phyloP scores from a whole-genome alignment of 2,329 filamentous ascomycete genomes.

The Pseudogymnoascus sp. region DNA sequence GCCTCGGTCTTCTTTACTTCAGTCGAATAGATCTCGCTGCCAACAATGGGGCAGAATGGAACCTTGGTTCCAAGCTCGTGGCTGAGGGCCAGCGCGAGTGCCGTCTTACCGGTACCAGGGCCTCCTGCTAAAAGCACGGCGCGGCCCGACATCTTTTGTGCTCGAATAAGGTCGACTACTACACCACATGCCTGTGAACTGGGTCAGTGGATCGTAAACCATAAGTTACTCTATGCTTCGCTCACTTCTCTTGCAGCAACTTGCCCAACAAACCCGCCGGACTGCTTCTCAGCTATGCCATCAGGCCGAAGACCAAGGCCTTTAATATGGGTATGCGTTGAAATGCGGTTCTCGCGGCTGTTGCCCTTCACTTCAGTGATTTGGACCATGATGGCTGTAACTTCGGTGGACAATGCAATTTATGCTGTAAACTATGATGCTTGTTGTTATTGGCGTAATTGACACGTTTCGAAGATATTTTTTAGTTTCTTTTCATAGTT shows the following conservation, averaged over 20 bases:
- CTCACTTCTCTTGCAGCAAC: conserved; percentile 74
- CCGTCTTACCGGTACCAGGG: conserved; percentile 94
- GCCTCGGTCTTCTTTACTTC: conserved; percentile 99
- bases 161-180: conserved; percentile 88
- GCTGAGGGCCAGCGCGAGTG: conserved; percentile 86
- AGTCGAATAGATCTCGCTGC: conserved; percentile 93
- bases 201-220: not conserved
- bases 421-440: not conserved
- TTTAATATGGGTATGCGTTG: conserved; percentile 96
- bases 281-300: conserved; percentile 73
- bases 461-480: not conserved
- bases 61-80: conserved; percentile 98
- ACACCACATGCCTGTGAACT: conserved; percentile 75
- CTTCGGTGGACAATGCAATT: not conserved
- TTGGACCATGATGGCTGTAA: conserved; percentile 58
- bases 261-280: conserved; percentile 85
- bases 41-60: conserved; percentile 95
- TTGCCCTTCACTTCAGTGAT: conserved; percentile 94
- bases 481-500: conserved; percentile 6
- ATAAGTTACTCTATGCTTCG: not conserved
- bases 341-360: conserved; percentile 90
- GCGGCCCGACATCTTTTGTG: conserved; percentile 95
- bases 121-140: conserved; percentile 90
- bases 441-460: not conserved
- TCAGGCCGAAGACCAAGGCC: conserved; percentile 79